Base-by-base conservation (phyloP, 106 monocot species). In the Apostasia shenzhenica region DNA sequence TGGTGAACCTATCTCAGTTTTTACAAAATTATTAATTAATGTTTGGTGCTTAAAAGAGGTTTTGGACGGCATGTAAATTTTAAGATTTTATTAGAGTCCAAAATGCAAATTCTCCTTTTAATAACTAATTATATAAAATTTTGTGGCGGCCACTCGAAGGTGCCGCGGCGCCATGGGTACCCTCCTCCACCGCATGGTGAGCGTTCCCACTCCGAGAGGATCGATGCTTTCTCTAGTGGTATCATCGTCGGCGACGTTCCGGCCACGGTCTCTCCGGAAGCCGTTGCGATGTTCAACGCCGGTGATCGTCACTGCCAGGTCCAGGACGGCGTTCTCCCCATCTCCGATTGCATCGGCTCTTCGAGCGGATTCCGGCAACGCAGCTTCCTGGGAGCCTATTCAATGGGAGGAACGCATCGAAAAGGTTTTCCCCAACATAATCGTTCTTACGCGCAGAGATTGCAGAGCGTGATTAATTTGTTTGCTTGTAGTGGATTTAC, bases 401-500 rank as follows among this genome's bases (percentile, higher is more conserved):
- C 11, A 13, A 45, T 66, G 66, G 66, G 66, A 66, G 66, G 66
- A 66, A 48, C 66, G 14, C 66, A 66, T 66, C 49, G 66, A 66
- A 49, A 66, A 49, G 66, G 66, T 66, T 49, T 66, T 14, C 49
- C 12, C 48, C 10, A 0, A 6, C 7, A 45, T 39, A 0, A 12
- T 50, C 66, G 2, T n/a, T 63, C 8, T 50, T 39, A 1, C 12
- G 4, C 14, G 38, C 9, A 2, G 1, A 38, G 48, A 49, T 66
- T 26, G 37, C 8, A 38, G 39, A 3, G 26, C 38, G 10, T 66
- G 50, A 49, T 38, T 9, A 9, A 26, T 0, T 66, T 48, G 0
- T 66, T 50, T 49, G 14, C 41, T 48, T 55, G 67, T 68, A 87
- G 87, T 63, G 74, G 6, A 89, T 89, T 41, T 89, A 85, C 39